A percentile compares a stretch with the other conserved stretches of the same genome.
Conservation (phyloP, 1,284 basidiomycete genomes). For the Schizophyllum commune region DNA sequence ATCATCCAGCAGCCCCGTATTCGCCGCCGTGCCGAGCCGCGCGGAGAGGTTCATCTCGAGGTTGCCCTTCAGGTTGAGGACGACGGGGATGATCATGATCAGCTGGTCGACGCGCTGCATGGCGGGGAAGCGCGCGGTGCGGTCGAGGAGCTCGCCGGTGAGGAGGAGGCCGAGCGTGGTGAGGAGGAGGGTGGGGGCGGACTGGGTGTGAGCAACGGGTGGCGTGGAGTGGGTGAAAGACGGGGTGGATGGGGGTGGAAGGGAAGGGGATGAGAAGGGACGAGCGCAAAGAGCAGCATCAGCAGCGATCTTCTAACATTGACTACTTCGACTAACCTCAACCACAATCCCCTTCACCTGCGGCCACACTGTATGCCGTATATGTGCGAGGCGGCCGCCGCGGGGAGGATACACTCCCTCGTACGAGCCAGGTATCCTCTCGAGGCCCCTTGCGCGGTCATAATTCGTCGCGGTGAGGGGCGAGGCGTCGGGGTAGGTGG, state of each 20-base stretch:
- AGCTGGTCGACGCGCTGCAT: constrained; percentile 90
- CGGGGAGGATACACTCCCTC: too few species aligned
- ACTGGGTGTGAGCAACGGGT: constrained; percentile 31
- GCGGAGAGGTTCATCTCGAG: constrained; percentile 91
- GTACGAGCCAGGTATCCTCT: too few species aligned
- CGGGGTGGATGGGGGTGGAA: not conserved
- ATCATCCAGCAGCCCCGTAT: constrained; percentile 86
- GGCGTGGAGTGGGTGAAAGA: not conserved
- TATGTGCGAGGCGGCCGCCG: too few species aligned
- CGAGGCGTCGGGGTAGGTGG: too few species aligned
- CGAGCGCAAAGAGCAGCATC: not conserved
- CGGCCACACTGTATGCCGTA: constrained; percentile 29
- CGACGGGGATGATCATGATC: constrained; percentile 93
- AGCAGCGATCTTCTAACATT: too few species aligned
- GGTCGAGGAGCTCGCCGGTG: constrained; percentile 83
- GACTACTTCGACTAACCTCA: constrained; percentile 39
- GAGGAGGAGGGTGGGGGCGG: constrained; percentile 64
- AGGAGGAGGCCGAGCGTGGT: constrained; percentile 73
- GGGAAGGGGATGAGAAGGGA: not conserved
- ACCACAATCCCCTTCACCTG: constrained; percentile 54
- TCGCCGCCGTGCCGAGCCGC: constrained; percentile 68
- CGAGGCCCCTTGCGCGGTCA: too few species aligned
- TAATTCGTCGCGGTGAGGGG: too few species aligned
- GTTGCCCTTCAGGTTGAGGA: constrained; percentile 95
- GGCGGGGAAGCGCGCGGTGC: constrained; percentile 83